Conservation (phyloP, 2,329 filamentous ascomycete genomes). For the Pseudocercospora musae region DNA sequence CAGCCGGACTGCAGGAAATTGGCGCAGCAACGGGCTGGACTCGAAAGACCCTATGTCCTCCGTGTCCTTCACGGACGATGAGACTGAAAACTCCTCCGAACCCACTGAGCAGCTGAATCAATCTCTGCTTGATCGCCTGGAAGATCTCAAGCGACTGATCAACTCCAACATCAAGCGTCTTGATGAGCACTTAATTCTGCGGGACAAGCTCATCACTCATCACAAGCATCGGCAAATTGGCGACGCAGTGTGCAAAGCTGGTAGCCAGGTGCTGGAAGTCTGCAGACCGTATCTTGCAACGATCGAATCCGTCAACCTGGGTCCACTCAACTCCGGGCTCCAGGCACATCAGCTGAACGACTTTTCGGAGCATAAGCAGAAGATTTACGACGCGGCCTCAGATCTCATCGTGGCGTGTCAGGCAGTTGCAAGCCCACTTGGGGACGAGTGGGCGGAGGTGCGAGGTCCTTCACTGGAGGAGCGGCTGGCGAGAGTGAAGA, state of each 20-base stretch:
- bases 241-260: slow-evolving; percentile 76
- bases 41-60: slow-evolving; percentile 63
- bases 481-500: slow-evolving; percentile 74
- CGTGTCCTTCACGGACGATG: slow-evolving; percentile 77
- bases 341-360: slow-evolving; percentile 83
- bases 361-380: slow-evolving; percentile 87
- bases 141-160: slow-evolving; percentile 80
- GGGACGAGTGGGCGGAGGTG: slow-evolving; percentile 94
- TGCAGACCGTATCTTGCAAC: slow-evolving; percentile 87
- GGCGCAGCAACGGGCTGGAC: slow-evolving; percentile 66
- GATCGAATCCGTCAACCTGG: slow-evolving; percentile 88
- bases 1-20: slow-evolving; percentile 78
- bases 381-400: slow-evolving; percentile 86
- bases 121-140: slow-evolving; percentile 74
- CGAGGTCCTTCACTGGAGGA: slow-evolving; percentile 86
- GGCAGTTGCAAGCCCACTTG: slow-evolving; percentile 82
- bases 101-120: slow-evolving; percentile 72
- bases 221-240: slow-evolving; percentile 75
- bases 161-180: slow-evolving; percentile 82
- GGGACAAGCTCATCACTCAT: slow-evolving; percentile 78
- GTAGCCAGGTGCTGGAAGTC: slow-evolving; percentile 76
- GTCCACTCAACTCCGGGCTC: slow-evolving; percentile 70
- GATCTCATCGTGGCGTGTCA: slow-evolving; percentile 87
- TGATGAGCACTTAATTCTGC: slow-evolving; percentile 74
- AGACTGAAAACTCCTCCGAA: slow-evolving; percentile 69